A percentile compares a stretch with the other conserved stretches of the same genome.
phyloP scores from a whole-genome alignment of 805 yeast genomes.

The Nakazawaea populi region DNA sequence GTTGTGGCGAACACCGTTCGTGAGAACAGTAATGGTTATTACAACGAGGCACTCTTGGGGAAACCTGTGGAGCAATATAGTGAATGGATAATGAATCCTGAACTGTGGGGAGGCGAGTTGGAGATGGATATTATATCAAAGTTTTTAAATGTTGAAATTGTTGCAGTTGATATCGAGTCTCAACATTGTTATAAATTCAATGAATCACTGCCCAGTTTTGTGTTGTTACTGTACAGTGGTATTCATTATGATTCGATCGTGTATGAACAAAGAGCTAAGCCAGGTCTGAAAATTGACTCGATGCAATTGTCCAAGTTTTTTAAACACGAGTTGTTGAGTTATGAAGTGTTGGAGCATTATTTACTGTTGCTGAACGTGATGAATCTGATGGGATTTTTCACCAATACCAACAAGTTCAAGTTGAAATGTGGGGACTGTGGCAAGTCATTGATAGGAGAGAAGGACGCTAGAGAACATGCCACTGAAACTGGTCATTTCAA shows the following conservation, averaged over 20 bases:
- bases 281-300: constrained; percentile 18
- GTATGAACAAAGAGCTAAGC: constrained; percentile 26
- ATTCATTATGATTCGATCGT: constrained; percentile 67
- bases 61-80: constrained; percentile 41
- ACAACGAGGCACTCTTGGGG: constrained; percentile 55
- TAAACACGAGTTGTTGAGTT: constrained; percentile 23
- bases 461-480: constrained; percentile 61
- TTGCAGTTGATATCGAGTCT: constrained; percentile 61
- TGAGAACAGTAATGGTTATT: constrained; percentile 33
- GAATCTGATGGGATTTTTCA: constrained; percentile 49
- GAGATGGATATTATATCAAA: constrained; percentile 60
- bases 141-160: constrained; percentile 43
- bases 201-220: constrained; percentile 31
- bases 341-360: constrained; percentile 30
- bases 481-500: constrained; percentile 50
- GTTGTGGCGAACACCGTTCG: constrained; percentile 43
- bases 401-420: constrained; percentile 57
- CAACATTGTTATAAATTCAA: constrained; percentile 51
- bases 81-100: constrained; percentile 53
- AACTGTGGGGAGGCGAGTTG: constrained; percentile 82
- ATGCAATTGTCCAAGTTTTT: constrained; percentile 39
- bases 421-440: constrained; percentile 56
- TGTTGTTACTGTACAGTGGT: constrained; percentile 60
- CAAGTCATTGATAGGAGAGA: constrained; percentile 50
- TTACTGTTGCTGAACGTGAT: constrained; percentile 35